Evolutionary conservation across 2,329 filamentous ascomycete genomes (phyloP), one percentile per base, ranked within the genome.

Genomic region (Stachybotrys elegans): DNA sequence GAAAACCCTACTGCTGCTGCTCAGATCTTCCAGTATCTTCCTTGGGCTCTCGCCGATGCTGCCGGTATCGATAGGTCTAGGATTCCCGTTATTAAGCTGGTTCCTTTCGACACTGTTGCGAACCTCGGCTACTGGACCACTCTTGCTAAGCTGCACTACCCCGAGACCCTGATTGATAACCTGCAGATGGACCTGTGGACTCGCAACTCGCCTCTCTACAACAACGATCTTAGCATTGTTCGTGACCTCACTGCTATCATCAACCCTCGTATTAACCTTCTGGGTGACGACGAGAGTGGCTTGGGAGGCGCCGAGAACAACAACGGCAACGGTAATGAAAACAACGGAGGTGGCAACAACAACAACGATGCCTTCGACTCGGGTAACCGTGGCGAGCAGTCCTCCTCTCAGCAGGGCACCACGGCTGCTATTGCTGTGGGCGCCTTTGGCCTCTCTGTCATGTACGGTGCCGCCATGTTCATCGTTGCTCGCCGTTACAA

Each of bases 381-480:
- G 23, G 59, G 61, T 16, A 67, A 67, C 40, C 66, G 69, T 41
- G 57, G 71, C 27, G 72, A 73, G 45, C 72, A 79, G 52, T 77
- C 77, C 6, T 71, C 83, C 37, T 78, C 79, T 50, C 71, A 79
- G 57, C 72, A 72, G 57, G 81, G 79, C 34, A 84, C 81, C 25
- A 83, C 78, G 2, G 79, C 78, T 20, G 81, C 79, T 51, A 83
- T 95, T 57, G 88, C 85, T 45, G 75, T 88, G 19, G 88, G 88
- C 56, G 85, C 88, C 21, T 80, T 91, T 23, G 78, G 79, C 35
- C 83, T 90, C 58, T 88, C 88, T 34, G 86, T 84, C 41, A 83
- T 89, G n/a, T 95, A 95, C 55, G 91, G 90, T 59, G 88, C 86
- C 12, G 90, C 88, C 63, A 95, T 96, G 91, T 92, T 95, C 71